These are phyloP conservation scores for Entomortierella parvispora DNA, from an alignment of 192 early-diverging fungal species.

Conservation along the genomic window DNA sequence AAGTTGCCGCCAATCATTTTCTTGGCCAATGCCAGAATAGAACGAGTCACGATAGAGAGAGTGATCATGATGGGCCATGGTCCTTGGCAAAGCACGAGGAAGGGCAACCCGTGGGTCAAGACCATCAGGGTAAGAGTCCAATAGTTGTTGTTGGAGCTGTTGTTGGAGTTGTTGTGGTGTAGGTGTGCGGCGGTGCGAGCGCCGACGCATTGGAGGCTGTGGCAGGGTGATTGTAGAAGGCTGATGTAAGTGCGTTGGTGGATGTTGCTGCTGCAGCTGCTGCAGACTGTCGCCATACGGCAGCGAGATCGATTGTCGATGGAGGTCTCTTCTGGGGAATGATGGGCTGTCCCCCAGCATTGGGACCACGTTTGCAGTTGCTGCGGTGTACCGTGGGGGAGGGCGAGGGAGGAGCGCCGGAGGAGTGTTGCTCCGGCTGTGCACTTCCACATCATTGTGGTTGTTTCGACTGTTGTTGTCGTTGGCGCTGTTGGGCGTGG, in stretches of 20 bases:
- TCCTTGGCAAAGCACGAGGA: constrained; percentile 38
- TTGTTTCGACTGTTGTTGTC: constrained; percentile 13
- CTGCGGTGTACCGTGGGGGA: no score
- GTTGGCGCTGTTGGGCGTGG: not conserved
- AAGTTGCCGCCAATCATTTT: constrained; percentile 42
- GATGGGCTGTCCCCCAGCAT: no score
- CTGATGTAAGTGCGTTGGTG: no score
- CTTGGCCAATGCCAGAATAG: constrained; percentile 45
- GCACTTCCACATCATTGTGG: not conserved
- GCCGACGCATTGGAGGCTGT: not conserved
- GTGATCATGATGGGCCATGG: constrained; percentile 7
- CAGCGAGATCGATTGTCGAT: no score
- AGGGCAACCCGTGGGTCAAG: constrained; percentile 46
- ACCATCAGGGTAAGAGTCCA: constrained; percentile 21
- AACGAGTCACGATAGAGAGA: constrained; percentile 37
- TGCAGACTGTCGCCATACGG: no score
- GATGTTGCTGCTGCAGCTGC: no score
- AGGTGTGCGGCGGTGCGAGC: not conserved
- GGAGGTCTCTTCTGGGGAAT: no score
- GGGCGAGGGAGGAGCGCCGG: no score
- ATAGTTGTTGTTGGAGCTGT: not conserved
- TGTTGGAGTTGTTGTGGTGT: constrained; percentile 2
- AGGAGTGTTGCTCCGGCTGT: not conserved
- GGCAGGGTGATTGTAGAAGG: not conserved
- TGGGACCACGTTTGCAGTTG: no score